A percentile compares a stretch with the other conserved stretches of the same genome.
phyloP scores from a whole-genome alignment of 495 filamentous ascomycete genomes.

The Stereocaulon alpinum region DNA sequence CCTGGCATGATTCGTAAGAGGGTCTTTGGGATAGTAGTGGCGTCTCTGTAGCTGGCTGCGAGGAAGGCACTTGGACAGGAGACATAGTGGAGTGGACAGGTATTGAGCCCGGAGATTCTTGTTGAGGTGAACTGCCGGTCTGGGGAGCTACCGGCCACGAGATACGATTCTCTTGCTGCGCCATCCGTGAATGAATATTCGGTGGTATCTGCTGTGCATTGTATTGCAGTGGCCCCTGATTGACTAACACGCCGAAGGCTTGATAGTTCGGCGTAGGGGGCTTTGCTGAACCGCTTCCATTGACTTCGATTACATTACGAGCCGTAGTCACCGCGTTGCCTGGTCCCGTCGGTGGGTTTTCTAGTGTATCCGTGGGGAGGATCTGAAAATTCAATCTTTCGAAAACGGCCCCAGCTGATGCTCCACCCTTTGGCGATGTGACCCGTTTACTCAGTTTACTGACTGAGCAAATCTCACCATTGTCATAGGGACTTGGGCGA shows the following conservation, averaged over 20 bases:
- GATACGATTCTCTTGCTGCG: not conserved
- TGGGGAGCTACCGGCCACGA: not conserved
- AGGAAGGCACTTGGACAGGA: not conserved
- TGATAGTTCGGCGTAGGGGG: not conserved
- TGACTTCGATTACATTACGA: too few species aligned
- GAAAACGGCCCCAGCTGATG: too few species aligned
- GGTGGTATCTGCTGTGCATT: not conserved
- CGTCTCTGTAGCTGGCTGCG: not conserved
- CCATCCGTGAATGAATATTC: not conserved
- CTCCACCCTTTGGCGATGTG: too few species aligned
- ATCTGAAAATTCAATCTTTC: too few species aligned
- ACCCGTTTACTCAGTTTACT: too few species aligned
- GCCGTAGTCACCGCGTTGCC: too few species aligned
- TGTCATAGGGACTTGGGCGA: too few species aligned
- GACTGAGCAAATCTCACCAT: too few species aligned
- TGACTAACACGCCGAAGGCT: constrained; percentile 1
- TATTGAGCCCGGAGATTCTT: not conserved
- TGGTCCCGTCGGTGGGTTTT: too few species aligned
- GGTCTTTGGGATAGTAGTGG: too few species aligned
- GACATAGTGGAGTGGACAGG: not conserved
- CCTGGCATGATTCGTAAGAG: not conserved
- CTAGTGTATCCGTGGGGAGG: too few species aligned
- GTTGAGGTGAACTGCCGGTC: not conserved
- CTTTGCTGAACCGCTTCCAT: too few species aligned
- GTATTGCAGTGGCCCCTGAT: not conserved